phyloP scores from a whole-genome alignment of 495 filamentous ascomycete species.

The Cercophora sp. region DNA sequence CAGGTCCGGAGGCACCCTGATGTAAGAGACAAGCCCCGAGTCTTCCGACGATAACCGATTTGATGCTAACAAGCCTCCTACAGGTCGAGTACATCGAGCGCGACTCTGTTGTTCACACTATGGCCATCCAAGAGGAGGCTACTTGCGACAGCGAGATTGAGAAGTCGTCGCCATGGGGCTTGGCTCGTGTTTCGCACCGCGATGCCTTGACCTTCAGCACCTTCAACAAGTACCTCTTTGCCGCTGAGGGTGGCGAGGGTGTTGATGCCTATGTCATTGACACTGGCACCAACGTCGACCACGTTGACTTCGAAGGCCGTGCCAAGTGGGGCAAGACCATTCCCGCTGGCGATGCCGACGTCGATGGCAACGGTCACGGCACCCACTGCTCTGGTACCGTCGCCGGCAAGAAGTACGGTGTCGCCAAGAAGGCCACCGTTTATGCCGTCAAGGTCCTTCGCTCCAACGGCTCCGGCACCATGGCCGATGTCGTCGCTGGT shows the following conservation, averaged over 20 bases:
- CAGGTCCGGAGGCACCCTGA: conserved; percentile 93
- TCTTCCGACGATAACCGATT: neutral
- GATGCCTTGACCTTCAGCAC: conserved; percentile 78
- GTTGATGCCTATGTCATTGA: conserved; percentile 99
- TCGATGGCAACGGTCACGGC: conserved; percentile 97
- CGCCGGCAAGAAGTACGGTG: conserved; percentile 97
- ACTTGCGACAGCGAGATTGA: conserved; percentile 54
- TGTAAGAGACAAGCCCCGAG: conserved; percentile 59
- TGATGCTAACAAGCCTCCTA: conserved; percentile 12
- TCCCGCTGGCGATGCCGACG: conserved; percentile 74
- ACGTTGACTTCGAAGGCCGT: conserved; percentile 96
- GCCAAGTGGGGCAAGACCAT: conserved; percentile 97
- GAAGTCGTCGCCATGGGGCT: conserved; percentile 94
- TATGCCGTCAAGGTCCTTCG: conserved; percentile 96
- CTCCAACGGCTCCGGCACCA: conserved; percentile 95
- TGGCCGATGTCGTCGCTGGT: conserved; percentile 98
- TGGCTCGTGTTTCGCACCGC: conserved; percentile 96
- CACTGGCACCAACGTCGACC: conserved; percentile 88
- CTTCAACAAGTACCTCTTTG: conserved; percentile 98
- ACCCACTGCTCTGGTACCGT: conserved; percentile 99
- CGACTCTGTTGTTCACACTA: conserved; percentile 84
- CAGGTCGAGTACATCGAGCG: conserved; percentile 97
- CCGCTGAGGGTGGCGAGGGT: conserved; percentile 87
- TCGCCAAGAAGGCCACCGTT: conserved; percentile 96
- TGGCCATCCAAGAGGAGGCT: conserved; percentile 39